Evolutionary conservation across 257 asterid genomes (phyloP).

Genomic region (Solanum paucissectum): DNA sequence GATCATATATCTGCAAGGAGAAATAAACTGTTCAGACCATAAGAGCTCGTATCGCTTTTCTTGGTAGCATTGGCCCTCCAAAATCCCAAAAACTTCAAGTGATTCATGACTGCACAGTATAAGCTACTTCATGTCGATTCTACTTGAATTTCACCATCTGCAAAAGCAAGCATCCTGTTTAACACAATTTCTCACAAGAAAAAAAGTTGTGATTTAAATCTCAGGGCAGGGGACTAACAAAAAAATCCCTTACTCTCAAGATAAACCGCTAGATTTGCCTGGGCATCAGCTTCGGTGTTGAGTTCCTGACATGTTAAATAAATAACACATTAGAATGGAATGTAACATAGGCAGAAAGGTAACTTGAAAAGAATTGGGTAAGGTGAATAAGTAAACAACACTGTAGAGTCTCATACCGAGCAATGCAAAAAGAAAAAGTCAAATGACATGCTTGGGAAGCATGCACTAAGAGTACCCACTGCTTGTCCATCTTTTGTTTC

Average conservation of each 20-base stretch:
- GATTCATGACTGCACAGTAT: not conserved
- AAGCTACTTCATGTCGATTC: not conserved
- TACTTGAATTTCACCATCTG: not conserved
- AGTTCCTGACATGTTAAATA: constrained; percentile 30
- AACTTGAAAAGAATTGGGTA: not conserved
- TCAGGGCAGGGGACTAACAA: not conserved
- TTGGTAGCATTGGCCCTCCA: not conserved
- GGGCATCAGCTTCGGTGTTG: constrained; percentile 84
- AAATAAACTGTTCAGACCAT: not conserved
- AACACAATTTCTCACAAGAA: not conserved
- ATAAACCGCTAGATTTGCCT: constrained; percentile 74
- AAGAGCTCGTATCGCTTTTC: not conserved
- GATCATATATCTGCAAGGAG: not conserved
- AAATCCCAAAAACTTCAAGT: not conserved
- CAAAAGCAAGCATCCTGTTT: not conserved
- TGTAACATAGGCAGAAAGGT: not conserved
- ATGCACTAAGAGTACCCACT: not conserved
- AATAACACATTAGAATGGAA: not conserved
- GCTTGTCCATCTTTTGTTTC: not conserved
- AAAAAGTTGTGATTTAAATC: not conserved
- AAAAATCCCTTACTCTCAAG: constrained; percentile 30
- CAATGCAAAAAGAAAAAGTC: not conserved
- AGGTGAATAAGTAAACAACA: not conserved
- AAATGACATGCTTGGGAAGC: not conserved
- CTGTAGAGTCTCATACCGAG: not conserved